These are phyloP conservation scores for Scopulariopsis brevicaulis DNA, from an alignment of 2,329 filamentous ascomycete species.

Conservation along the genomic window DNA sequence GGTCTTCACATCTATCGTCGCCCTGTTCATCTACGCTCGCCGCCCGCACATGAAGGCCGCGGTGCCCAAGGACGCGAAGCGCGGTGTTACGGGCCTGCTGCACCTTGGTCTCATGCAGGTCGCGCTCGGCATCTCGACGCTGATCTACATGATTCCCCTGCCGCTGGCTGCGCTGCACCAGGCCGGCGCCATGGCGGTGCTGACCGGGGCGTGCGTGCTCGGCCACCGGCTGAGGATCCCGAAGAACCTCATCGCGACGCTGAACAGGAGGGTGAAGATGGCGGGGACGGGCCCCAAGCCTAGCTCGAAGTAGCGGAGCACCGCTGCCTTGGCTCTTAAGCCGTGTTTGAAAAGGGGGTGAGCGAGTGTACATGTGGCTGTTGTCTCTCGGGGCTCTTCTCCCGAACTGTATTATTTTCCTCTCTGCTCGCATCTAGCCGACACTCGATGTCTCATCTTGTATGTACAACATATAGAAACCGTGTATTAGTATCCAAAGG, in stretches of 20 bases:
- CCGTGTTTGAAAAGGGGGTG: not conserved
- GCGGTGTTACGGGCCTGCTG: conserved; percentile 67
- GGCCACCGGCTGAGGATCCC: conserved; percentile 70
- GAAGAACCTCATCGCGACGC: conserved; percentile 46
- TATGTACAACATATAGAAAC: not conserved
- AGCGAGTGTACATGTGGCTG: not conserved
- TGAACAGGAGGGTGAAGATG: conserved; percentile 34
- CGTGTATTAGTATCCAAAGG: not conserved
- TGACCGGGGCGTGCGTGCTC: conserved; percentile 73
- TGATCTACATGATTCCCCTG: conserved; percentile 88
- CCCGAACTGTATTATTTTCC: not conserved
- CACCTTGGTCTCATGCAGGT: conserved; percentile 78
- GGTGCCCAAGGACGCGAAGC: conserved; percentile 52
- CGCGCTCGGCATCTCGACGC: conserved; percentile 74
- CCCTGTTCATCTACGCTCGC: conserved; percentile 71
- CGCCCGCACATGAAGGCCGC: conserved; percentile 44
- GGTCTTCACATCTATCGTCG: conserved; percentile 71
- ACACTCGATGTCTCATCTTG: not conserved
- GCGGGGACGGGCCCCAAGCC: not conserved
- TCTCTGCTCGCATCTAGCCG: not conserved
- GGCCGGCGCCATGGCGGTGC: conserved; percentile 73
- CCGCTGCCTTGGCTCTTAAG: not conserved
- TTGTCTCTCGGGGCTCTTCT: not conserved
- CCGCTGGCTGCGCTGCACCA: conserved; percentile 85
- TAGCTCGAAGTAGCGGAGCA: not conserved